Evolutionary conservation across 2,329 filamentous ascomycete genomes (phyloP).

Genomic region (Aspergillus niger): DNA sequence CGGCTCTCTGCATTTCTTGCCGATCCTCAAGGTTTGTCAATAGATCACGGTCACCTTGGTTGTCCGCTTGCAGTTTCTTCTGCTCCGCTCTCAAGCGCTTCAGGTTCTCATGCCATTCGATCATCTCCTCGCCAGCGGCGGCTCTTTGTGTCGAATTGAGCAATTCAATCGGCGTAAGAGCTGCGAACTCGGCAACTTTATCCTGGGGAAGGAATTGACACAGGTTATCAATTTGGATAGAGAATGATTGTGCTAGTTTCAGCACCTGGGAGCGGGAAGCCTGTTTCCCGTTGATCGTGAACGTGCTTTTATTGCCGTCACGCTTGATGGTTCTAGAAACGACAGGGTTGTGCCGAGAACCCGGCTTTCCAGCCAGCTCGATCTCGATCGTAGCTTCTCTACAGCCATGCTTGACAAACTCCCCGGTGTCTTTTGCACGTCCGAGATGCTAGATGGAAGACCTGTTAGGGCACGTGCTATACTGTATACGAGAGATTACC

Average conservation of each 20-base stretch:
- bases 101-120: conserved; percentile 73
- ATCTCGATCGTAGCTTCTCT: conserved; percentile 82
- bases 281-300: conserved; percentile 70
- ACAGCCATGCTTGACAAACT: conserved; percentile 91
- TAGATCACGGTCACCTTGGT: conserved; percentile 61
- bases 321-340: conserved; percentile 75
- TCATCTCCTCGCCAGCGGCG: conserved; percentile 79
- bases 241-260: conserved; percentile 67
- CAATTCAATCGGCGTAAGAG: conserved; percentile 76
- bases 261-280: conserved; percentile 65
- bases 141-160: conserved; percentile 85
- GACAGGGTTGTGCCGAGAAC: conserved; percentile 63
- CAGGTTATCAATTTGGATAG: conserved; percentile 95
- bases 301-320: conserved; percentile 80
- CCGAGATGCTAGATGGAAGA: conserved; percentile 65
- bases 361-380: conserved; percentile 71
- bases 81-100: conserved; percentile 70
- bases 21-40: conserved; percentile 70
- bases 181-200: conserved; percentile 90
- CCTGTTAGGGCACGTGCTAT: not conserved
- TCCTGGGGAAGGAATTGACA: conserved; percentile 98
- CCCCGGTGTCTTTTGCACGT: conserved; percentile 77
- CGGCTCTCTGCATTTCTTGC: conserved; percentile 72
- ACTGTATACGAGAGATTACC: not conserved
- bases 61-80: conserved; percentile 62